Evolutionary conservation across 768 basidiomycete species (phyloP), one percentile per base, ranked within the genome.

Genomic region (Psilocybe sp.): DNA sequence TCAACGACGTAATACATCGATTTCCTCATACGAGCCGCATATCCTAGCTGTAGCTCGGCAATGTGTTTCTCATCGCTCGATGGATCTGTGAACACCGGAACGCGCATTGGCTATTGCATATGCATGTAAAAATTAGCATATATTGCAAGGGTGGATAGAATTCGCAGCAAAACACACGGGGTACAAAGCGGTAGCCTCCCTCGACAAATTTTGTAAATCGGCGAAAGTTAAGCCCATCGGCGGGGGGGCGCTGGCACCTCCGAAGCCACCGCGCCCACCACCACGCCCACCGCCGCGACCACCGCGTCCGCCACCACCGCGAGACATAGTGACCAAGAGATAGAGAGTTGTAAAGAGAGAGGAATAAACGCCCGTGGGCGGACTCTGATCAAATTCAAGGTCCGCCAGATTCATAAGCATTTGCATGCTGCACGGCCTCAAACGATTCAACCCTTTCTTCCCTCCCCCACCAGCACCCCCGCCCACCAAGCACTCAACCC

Each of bases 181-280:
- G 72, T 91, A 93, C 63, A 91, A 69, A 23, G 82, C 82, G 36
- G 86, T 85, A 49, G 76, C 85, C 65, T 92, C 91, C 50, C 85
- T 74, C 14, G 87, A 85, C 61, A 92, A 68, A 43, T 81, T 76
- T 63, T 89, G 87, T 45, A 93, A 75, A 63, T 93, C 90, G 38
- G 85, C 80, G 62, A 87, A 89, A 5, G 85, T 83, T 28, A 92
- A 77, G 15, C 91, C 90, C 83, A 90, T 88, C 0, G 89, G 87
- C 2, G 82, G 84, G 34, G 78, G 74, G 65, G 51, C 66, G 52
- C 64, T 61, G 44, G 74, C 68, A 20, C 82, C 79, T 15, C 80
- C 80, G 59, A 79, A 77, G 5, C 87, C 67, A 3, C 87, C 81
- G 14, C 84, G 80, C 31, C 72, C 61, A 20, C 70, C 59, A 16